Evolutionary conservation across 129 eudicot species (phyloP).

Genomic region (Tagetes patula): DNA sequence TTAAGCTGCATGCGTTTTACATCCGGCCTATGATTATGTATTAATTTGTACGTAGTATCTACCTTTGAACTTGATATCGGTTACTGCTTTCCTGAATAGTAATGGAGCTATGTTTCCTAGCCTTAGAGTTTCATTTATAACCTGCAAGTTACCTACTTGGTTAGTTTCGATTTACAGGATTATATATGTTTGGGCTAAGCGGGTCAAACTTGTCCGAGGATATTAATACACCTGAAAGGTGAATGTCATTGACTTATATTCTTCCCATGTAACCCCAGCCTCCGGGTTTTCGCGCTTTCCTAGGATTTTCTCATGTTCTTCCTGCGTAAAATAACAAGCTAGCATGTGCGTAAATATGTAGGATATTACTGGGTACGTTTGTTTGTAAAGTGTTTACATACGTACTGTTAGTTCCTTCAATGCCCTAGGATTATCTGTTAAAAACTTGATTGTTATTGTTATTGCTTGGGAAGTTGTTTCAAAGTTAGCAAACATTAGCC

Average conservation of each 20-base stretch:
- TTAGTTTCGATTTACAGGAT: not conserved
- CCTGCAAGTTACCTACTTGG: conserved; percentile 34
- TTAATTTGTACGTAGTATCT: not conserved
- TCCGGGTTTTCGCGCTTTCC: conserved; percentile 45
- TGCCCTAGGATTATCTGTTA: conserved; percentile 54
- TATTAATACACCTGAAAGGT: conserved; percentile 58
- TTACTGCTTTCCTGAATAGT: conserved; percentile 69
- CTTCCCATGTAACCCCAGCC: conserved; percentile 67
- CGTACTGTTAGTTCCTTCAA: conserved; percentile 56
- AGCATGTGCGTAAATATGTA: not conserved
- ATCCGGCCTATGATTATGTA: not conserved
- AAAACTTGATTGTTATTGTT: conserved; percentile 56
- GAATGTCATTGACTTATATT: conserved; percentile 70
- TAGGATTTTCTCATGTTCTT: conserved; percentile 66
- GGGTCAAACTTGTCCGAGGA: not conserved
- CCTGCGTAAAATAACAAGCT: conserved; percentile 26
- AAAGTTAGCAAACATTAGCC: conserved; percentile 69
- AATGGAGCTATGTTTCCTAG: conserved; percentile 74
- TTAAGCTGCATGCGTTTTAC: not conserved
- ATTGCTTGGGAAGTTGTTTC: conserved; percentile 73
- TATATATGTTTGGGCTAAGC: not conserved
- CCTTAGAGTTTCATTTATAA: conserved; percentile 78
- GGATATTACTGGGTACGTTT: too few species aligned
- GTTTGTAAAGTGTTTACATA: not conserved
- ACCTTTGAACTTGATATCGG: conserved; percentile 70